phyloP scores from a whole-genome alignment of 176 grass and related monocot genomes.

The Aechmea fasciata region DNA sequence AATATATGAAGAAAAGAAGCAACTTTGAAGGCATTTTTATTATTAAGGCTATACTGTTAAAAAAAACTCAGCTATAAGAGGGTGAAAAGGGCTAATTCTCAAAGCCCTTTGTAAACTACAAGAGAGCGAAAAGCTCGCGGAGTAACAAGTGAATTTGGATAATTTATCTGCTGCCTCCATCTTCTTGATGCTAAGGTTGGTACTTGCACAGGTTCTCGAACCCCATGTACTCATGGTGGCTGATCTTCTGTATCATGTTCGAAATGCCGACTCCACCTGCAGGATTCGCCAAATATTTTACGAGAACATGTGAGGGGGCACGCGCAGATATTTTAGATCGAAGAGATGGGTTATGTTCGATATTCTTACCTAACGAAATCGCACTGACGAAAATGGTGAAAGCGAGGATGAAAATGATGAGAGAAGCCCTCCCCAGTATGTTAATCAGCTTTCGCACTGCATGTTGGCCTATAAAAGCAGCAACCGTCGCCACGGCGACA shows the following conservation, averaged over 20 bases:
- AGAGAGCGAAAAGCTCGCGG: neutral
- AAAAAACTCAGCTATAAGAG: neutral
- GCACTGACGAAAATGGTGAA: constrained; percentile 62
- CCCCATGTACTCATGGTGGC: constrained; percentile 54
- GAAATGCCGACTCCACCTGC: constrained; percentile 57
- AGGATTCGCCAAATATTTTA: constrained; percentile 4
- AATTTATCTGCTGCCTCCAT: neutral
- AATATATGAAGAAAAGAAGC: neutral
- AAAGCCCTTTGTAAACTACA: neutral
- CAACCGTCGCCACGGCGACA: constrained; percentile 19
- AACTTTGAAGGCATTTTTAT: neutral
- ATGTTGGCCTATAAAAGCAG: constrained; percentile 41
- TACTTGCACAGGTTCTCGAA: constrained; percentile 50
- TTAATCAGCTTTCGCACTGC: constrained; percentile 41
- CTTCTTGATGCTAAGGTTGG: constrained; percentile 1
- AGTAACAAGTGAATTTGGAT: neutral
- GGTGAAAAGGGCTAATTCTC: neutral
- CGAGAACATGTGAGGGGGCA: neutral
- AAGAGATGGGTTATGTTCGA: neutral
- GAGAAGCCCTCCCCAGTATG: constrained; percentile 46
- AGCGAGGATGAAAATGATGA: constrained; percentile 62
- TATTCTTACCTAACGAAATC: constrained; percentile 36
- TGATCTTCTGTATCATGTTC: constrained; percentile 37
- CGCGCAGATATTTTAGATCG: neutral
- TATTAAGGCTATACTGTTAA: neutral